phyloP scores from a whole-genome alignment of 305 asterid species.

The Solanum chacoense region DNA sequence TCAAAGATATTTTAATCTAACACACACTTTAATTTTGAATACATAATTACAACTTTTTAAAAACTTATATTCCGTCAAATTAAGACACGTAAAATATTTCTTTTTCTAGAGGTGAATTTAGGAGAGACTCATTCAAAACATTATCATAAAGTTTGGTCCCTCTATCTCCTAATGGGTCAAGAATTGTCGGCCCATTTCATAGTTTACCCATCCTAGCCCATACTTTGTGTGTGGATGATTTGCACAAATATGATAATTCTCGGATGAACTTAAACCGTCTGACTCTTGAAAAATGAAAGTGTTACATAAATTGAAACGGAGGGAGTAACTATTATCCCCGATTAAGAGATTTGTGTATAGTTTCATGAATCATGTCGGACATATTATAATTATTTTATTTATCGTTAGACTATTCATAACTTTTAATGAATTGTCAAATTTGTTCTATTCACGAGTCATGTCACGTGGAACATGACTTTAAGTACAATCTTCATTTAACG shows the following conservation, averaged over 20 bases:
- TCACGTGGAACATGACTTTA: background rate
- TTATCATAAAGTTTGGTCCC: background rate
- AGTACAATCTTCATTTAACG: background rate
- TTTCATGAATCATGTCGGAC: background rate
- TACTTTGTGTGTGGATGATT: background rate
- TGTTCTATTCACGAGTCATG: background rate
- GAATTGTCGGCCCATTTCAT: background rate
- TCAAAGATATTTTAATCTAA: background rate
- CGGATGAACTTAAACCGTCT: accelerated
- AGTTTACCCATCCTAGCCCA: background rate
- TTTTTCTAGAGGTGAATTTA: background rate
- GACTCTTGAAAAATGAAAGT: accelerated
- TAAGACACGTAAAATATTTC: background rate
- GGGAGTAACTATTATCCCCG: accelerated
- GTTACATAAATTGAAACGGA: accelerated
- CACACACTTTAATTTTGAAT: background rate
- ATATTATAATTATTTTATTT: background rate
- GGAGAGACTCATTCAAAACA: background rate
- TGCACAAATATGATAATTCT: background rate
- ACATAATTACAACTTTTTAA: background rate
- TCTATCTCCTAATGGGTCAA: background rate
- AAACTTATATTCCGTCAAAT: background rate
- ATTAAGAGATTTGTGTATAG: background rate
- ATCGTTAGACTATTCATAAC: background rate
- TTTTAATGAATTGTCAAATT: background rate